Evolutionary conservation across 257 asterid genomes (phyloP).

Genomic region (Apocynum venetum): DNA sequence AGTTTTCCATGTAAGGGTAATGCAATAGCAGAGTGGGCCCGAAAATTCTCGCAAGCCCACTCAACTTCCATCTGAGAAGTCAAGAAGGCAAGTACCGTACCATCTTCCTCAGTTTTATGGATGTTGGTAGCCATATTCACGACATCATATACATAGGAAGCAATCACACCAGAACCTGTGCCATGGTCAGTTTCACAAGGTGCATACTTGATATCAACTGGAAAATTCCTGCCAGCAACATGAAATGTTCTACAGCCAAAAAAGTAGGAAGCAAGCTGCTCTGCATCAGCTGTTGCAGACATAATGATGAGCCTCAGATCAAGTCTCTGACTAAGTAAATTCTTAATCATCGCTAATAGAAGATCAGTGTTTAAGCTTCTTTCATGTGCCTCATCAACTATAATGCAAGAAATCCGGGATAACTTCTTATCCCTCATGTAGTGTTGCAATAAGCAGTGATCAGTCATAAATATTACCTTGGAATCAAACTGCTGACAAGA

Average conservation of each 20-base stretch:
- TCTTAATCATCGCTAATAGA: conserved; percentile 74
- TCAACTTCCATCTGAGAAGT: conserved; percentile 96
- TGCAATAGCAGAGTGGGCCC: conserved; percentile 41
- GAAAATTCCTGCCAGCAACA: conserved; percentile 74
- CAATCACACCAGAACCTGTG: conserved; percentile 36
- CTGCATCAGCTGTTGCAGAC: conserved; percentile 96
- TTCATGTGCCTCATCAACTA: conserved; percentile 98
- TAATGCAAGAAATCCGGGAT: conserved; percentile 67
- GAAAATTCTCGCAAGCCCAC: conserved; percentile 87
- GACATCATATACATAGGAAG: conserved; percentile 63
- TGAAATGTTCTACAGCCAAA: conserved; percentile 62
- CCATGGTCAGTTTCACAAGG: conserved; percentile 46
- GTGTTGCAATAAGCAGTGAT: conserved; percentile 81
- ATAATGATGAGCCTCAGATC: conserved; percentile 76
- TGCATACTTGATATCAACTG: conserved; percentile 68
- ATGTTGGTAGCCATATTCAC: conserved; percentile 57
- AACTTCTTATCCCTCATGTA: conserved; percentile 67
- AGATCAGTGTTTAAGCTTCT: conserved; percentile 94
- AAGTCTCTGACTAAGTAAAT: conserved; percentile 56
- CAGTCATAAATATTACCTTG: conserved; percentile 71
- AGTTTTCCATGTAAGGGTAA: conserved; percentile 92
- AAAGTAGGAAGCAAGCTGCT: conserved; percentile 68
- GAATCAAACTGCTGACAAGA: conserved; percentile 48
- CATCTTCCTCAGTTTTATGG: conserved; percentile 54
- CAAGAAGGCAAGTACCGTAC: conserved; percentile 90